These are phyloP conservation scores for Venustampulla echinocandica DNA, from an alignment of 495 filamentous ascomycete genomes.

Conservation along the genomic window DNA sequence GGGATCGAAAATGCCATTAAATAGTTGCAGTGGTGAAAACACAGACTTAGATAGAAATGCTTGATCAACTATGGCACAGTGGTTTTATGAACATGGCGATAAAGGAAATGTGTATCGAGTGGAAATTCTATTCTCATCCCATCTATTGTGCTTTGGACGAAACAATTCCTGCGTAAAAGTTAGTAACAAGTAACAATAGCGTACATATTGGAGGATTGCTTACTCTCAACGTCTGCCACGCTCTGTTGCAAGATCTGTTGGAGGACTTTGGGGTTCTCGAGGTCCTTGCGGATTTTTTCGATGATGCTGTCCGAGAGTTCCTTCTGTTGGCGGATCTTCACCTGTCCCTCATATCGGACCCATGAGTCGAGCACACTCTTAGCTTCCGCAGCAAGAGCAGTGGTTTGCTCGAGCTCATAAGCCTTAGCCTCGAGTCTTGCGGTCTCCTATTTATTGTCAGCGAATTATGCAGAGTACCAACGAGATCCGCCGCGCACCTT, in stretches of 20 bases:
- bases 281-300: constrained; percentile 93
- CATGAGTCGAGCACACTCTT: constrained; percentile 94
- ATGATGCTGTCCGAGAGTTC: constrained; percentile 91
- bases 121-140: constrained; percentile 27
- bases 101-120: constrained; percentile 35
- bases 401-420: constrained; percentile 94
- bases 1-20: no score
- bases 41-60: no score
- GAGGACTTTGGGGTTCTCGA: constrained; percentile 91
- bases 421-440: constrained; percentile 90
- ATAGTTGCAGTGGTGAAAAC: no score
- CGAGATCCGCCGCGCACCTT: constrained; percentile 51
- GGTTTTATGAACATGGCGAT: constrained; percentile 30
- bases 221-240: constrained; percentile 92
- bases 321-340: constrained; percentile 95
- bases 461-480: not conserved
- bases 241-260: constrained; percentile 95
- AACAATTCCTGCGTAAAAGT: constrained; percentile 36
- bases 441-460: constrained; percentile 64
- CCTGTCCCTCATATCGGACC: constrained; percentile 96
- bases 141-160: constrained; percentile 46
- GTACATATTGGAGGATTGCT: constrained; percentile 25
- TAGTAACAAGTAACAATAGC: constrained; percentile 22
- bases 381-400: constrained; percentile 79
- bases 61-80: constrained; percentile 38